Percentiles rank a stretch among this genome's conserved stretches.
phyloP scores from a whole-genome alignment of 331 rosid species.

The Cydonia oblonga region DNA sequence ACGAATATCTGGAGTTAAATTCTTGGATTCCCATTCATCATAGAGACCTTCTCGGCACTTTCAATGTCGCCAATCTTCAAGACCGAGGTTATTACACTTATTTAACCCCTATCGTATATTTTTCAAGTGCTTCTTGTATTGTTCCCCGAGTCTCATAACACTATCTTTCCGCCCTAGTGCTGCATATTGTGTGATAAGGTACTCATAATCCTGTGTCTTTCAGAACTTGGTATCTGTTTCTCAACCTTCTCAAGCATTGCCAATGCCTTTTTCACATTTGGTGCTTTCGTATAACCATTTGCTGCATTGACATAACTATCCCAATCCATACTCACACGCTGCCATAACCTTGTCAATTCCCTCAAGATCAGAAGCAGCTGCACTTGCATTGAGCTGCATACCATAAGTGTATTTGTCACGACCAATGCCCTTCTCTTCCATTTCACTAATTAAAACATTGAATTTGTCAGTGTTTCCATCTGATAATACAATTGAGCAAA shows the following conservation, averaged over 20 bases:
- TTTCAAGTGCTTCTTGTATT: constrained; percentile 11
- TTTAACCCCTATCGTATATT: constrained; percentile 13
- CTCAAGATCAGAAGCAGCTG: constrained; percentile 7
- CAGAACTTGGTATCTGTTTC: not conserved
- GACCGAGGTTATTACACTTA: constrained; percentile 3
- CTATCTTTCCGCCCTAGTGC: constrained; percentile 23
- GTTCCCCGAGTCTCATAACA: constrained; percentile 20
- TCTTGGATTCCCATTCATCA: constrained; percentile 28
- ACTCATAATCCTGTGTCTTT: not conserved
- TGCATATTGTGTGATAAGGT: constrained; percentile 17
- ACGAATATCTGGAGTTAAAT: constrained; percentile 5
- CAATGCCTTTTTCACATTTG: constrained; percentile 10
- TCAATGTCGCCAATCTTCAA: constrained; percentile 15
- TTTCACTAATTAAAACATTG: constrained; percentile 12
- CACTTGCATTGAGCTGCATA: constrained; percentile 11
- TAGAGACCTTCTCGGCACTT: constrained; percentile 15
- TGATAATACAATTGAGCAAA: constrained; percentile 19
- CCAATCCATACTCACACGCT: not conserved
- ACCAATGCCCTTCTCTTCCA: constrained; percentile 17
- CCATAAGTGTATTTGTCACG: constrained; percentile 4
- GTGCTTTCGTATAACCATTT: constrained; percentile 9
- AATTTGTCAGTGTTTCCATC: constrained; percentile 14
- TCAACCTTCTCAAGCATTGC: constrained; percentile 20
- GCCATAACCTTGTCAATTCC: constrained; percentile 13
- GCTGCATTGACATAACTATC: constrained; percentile 3